Conservation (phyloP, 768 basidiomycete species). For the Leucosporidium yakuticum region DNA sequence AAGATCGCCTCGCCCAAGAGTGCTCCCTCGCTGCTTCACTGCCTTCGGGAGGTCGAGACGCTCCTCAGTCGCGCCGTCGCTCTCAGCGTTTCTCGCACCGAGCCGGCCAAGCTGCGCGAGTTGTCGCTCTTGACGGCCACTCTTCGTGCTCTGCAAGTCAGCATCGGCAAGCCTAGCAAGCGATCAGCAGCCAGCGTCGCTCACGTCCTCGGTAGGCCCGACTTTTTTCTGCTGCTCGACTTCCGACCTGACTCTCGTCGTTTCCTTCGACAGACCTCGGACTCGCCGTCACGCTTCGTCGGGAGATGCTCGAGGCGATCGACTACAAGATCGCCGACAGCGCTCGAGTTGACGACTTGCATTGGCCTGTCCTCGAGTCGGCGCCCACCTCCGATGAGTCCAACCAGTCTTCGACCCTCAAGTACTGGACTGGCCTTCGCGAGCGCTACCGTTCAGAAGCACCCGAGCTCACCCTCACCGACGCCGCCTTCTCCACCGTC, state of each 20-base stretch:
- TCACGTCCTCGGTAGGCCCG: constrained; percentile 51
- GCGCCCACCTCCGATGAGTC: constrained; percentile 47
- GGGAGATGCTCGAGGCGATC: constrained; percentile 80
- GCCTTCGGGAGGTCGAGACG: constrained; percentile 56
- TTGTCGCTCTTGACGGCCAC: constrained; percentile 54
- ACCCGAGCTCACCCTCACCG: constrained; percentile 26
- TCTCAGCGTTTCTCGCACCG: constrained; percentile 55
- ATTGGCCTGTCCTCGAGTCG: constrained; percentile 59
- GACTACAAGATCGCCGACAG: constrained; percentile 58
- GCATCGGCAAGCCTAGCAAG: constrained; percentile 59
- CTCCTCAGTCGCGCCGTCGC: constrained; percentile 21
- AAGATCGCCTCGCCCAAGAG: constrained; percentile 49
- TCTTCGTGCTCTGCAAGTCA: constrained; percentile 67
- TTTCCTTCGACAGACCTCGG: constrained; percentile 57
- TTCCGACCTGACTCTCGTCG: neutral
- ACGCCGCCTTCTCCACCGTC: constrained; percentile 44
- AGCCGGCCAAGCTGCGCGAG: constrained; percentile 68
- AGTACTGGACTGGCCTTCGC: constrained; percentile 61
- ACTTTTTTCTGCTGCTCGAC: constrained; percentile 32
- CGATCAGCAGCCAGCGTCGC: constrained; percentile 56
- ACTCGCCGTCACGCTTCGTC: constrained; percentile 67
- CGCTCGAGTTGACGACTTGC: constrained; percentile 56
- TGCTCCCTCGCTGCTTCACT: constrained; percentile 49
- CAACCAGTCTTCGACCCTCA: constrained; percentile 41
- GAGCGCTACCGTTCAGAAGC: constrained; percentile 53